Percentiles rank a stretch among this genome's conserved stretches.
Conservation (phyloP, 305 asterid genomes). For the Solanum hybrid region DNA sequence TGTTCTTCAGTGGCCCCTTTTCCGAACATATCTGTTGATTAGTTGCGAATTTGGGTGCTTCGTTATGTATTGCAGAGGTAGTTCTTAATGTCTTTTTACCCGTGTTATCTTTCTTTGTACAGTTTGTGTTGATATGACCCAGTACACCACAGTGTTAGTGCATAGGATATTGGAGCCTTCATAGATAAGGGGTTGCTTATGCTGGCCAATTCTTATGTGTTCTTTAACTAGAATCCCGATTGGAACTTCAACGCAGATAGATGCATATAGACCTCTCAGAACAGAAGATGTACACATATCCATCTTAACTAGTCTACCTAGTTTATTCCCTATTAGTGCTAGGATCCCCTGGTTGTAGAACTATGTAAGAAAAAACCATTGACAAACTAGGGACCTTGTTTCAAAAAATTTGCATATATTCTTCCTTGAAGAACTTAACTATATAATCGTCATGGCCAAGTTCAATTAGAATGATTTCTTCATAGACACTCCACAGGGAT, state of each 20-base stretch:
- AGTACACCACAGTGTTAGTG: neutral
- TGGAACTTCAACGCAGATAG: neutral
- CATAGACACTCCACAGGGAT: neutral
- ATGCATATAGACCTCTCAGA: neutral
- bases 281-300: neutral
- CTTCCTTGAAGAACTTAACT: neutral
- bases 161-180: neutral
- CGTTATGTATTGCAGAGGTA: neutral
- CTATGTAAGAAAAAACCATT: neutral
- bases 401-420: neutral
- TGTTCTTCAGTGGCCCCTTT: neutral
- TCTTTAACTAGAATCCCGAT: neutral
- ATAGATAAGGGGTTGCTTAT: neutral
- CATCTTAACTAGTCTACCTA: neutral
- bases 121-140: neutral
- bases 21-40: neutral
- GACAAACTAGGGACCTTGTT: neutral
- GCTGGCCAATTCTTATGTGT: neutral
- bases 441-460: neutral
- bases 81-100: too few species aligned
- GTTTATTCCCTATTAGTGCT: too few species aligned
- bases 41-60: neutral
- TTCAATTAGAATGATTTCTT: neutral
- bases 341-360: neutral
- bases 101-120: neutral